Evolutionary conservation across 2,329 filamentous ascomycete species (phyloP), one percentile per base, ranked within the genome.

Genomic region (Epichloe gansuensis): DNA sequence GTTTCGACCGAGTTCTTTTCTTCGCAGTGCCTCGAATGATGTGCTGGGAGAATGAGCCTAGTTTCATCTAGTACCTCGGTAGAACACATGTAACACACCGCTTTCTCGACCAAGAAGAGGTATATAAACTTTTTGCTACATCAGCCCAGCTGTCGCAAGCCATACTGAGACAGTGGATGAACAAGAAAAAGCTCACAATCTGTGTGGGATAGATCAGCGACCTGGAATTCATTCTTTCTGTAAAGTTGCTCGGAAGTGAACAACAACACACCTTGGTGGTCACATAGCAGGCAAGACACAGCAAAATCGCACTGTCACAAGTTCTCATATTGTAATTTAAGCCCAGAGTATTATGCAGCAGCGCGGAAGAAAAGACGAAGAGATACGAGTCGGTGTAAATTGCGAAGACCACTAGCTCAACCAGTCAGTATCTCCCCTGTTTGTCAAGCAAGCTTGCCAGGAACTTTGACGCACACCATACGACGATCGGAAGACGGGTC

Each of bases 91-190:
- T 9, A 38, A 52, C 53, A 25, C 25, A 80, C 78, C 43, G 76
- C 79, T 64, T 80, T 81, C 61, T 84, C 81, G 1, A 81, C 79
- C 2, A 84, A 67, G 60, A 84, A 84, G 27, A 80, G 69, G 59
- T 84, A 84, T n/a, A 83, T 78, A 23, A 82, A 64, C 67, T 75
- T 45, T 39, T n/a, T 7, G 4, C 1, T 21, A 23, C 34, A 35
- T 47, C 38, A 47, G 34, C 7, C 35, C 17, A 11, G 13, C 17
- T 2, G 17, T 36, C 21, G 9, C 9, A 38, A 12, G 9, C 13
- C 17, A 21, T 11, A 9, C n/a, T 3, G 17, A 36, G 35, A 2
- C 27, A n/a, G 21, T 21, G n/a, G 13, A 13, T 34, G 38, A n/a
- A 11, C 1, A 1, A 11, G 17, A 13, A 4, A 15, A 40, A 5